A percentile compares a stretch with the other conserved stretches of the same genome.
Conservation (phyloP, 192 early-diverging fungal species). For the Linnemannia schmuckeri region DNA sequence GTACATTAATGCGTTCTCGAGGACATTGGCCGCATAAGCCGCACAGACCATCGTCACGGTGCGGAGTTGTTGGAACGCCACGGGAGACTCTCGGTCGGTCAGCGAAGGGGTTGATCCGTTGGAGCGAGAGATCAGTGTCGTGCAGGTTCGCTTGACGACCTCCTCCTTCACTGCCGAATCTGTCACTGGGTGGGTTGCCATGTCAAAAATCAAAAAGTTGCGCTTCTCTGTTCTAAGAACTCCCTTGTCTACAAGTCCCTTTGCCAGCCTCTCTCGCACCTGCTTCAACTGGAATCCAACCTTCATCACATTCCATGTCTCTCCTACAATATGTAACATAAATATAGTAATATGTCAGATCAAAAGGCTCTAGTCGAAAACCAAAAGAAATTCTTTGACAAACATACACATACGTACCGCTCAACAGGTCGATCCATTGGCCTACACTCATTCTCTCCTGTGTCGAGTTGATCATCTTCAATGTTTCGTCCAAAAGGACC, state of each 20-base stretch:
- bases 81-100: slow-evolving; percentile 63
- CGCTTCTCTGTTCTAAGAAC: slow-evolving; percentile 95
- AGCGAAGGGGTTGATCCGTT: slow-evolving; percentile 66
- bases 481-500: slow-evolving; percentile 94
- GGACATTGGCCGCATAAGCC: slow-evolving; percentile 96
- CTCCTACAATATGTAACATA: slow-evolving; percentile 66
- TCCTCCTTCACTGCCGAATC: slow-evolving; percentile 91
- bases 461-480: slow-evolving; percentile 92
- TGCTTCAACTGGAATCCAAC: slow-evolving; percentile 98
- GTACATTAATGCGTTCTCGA: slow-evolving; percentile 93
- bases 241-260: slow-evolving; percentile 99
- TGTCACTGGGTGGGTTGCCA: slow-evolving; percentile 97
- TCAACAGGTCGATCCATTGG: slow-evolving; percentile 98
- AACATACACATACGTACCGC: slow-evolving; percentile 71
- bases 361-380: background rate
- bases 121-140: slow-evolving; percentile 80
- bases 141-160: slow-evolving; percentile 86
- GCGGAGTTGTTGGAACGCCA: slow-evolving; percentile 73
- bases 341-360: too few species aligned
- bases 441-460: slow-evolving; percentile 81
- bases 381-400: background rate
- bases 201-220: slow-evolving; percentile 96
- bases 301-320: slow-evolving; percentile 99
- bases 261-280: slow-evolving; percentile 95
- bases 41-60: slow-evolving; percentile 93